Evolutionary conservation across 1,284 basidiomycete genomes (phyloP), one percentile per base, ranked within the genome.

Genomic region (Sporisorium graminicola): DNA sequence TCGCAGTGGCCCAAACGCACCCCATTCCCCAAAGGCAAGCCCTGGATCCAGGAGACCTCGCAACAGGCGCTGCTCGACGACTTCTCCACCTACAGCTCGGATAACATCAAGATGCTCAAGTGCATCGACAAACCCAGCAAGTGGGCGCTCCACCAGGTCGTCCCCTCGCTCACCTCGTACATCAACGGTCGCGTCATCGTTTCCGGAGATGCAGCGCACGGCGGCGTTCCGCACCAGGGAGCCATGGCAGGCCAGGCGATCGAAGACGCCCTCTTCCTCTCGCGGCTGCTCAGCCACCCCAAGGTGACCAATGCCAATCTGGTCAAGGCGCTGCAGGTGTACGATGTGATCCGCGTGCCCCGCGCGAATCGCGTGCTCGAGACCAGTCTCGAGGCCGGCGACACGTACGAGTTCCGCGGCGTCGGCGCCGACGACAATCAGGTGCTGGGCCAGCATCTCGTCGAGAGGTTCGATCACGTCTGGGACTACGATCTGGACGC

Each of bases 201-300:
- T 18, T 85, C 90, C 13, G 90, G 90, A 7, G 90, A 91, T 81
- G 89, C 90, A 3, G 90, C 90, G 71, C 90, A 91, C 79, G 89
- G 87, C 0, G 91, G 90, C 88, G 81, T 88, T 20, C 90, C 90
- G 0, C 89, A 90, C 78, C 86, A 91, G n/a, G 90, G 90, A 2
- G 88, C 90, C 0, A 90, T 90, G 14, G 90, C 89, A 14, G 89
- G 90, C 0, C 90, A 91, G 83, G 90, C 89, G 0, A 87, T 91
- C 49, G 90, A 91, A 77, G 90, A 91, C 72, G 89, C 89, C 0
- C 88, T 88, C 46, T 82, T 89, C 12, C 85, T 91, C 14, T 87
- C 87, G 47, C 83, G 86, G 26, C 85, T 91, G 10, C 87, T 91
- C 3, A 77, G 83, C 2, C 88, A 89, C 71, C 87, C 89, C 1